Evolutionary conservation across 257 asterid species (phyloP).

Genomic region (Lithospermum erythrorhizon): DNA sequence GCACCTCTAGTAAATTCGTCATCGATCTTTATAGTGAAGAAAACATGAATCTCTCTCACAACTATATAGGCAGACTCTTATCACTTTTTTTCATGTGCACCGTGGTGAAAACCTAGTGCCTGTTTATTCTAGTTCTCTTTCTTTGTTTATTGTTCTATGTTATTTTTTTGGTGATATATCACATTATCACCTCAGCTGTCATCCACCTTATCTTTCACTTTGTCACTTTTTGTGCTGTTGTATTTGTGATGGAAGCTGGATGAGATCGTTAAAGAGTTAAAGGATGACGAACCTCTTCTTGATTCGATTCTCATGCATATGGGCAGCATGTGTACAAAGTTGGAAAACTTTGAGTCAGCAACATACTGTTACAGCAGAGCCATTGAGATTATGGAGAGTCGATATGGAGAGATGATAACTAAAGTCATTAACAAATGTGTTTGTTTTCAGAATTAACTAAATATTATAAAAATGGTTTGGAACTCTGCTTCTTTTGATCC

Average conservation of each 20-base stretch:
- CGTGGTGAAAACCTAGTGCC: background rate
- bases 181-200: slow-evolving; percentile 5
- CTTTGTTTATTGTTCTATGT: background rate
- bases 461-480: background rate
- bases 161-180: background rate
- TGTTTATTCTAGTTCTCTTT: background rate
- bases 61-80: too few relatives aligned
- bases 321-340: slow-evolving; percentile 69
- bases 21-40: too few relatives aligned
- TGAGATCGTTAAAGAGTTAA: slow-evolving; percentile 41
- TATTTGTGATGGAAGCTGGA: slow-evolving; percentile 44
- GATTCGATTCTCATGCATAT: slow-evolving; percentile 86
- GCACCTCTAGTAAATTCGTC: too few relatives aligned
- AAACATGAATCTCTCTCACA: too few relatives aligned
- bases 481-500: background rate
- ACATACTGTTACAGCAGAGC: slow-evolving; percentile 46
- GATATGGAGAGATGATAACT: slow-evolving; percentile 38
- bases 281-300: slow-evolving; percentile 58
- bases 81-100: too few relatives aligned
- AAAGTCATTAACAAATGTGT: background rate
- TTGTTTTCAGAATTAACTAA: background rate
- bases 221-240: slow-evolving; percentile 1
- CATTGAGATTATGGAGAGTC: slow-evolving; percentile 45
- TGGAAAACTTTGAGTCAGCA: slow-evolving; percentile 57
- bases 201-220: background rate